Percentiles rank a stretch among this genome's conserved stretches.
These are phyloP conservation scores for Clitoria ternatea DNA, from an alignment of 306 rosid species.

Conservation along the genomic window DNA sequence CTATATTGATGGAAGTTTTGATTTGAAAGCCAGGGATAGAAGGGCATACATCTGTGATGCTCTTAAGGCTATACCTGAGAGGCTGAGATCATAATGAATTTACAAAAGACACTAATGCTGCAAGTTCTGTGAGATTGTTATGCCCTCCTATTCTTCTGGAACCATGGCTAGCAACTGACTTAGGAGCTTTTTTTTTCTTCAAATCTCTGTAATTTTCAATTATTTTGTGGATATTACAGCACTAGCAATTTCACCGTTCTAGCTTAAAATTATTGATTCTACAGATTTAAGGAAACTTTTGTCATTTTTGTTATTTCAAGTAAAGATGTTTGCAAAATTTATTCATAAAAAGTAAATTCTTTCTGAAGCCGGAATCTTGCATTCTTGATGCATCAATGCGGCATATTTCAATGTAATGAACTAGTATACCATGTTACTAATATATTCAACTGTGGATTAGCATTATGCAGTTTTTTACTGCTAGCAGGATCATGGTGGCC, in stretches of 20 bases:
- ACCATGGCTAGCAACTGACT: background rate
- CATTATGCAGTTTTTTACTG: conserved; percentile 3
- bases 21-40: background rate
- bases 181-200: background rate
- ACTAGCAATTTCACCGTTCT: background rate
- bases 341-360: background rate
- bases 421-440: background rate
- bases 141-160: background rate
- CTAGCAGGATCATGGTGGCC: background rate
- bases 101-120: background rate
- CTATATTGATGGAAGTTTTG: background rate
- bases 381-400: background rate
- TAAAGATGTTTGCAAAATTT: background rate
- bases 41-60: background rate
- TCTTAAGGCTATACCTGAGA: background rate
- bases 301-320: background rate
- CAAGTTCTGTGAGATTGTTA: background rate
- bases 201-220: background rate
- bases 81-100: background rate
- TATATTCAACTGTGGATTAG: conserved; percentile 5
- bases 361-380: background rate
- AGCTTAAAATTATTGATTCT: background rate
- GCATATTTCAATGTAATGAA: conserved; percentile 3
- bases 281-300: background rate
- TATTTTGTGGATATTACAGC: background rate